A percentile compares a stretch with the other conserved stretches of the same genome.
Conservation (phyloP, 192 early-diverging fungal genomes). For the Funneliformis mosseae region DNA sequence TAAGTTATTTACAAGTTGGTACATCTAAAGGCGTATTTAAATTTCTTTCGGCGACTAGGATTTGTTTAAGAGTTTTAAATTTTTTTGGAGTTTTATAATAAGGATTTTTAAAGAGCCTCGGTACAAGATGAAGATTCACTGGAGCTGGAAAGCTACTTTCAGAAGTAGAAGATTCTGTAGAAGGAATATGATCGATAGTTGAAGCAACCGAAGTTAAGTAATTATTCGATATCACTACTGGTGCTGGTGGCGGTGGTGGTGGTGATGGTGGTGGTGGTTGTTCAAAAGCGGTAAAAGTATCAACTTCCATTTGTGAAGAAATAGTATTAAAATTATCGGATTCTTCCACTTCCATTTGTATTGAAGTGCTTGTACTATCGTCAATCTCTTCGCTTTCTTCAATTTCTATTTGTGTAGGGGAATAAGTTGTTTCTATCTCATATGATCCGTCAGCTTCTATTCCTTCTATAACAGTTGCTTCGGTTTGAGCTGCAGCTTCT, state of each 20-base stretch:
- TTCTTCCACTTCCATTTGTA: neutral
- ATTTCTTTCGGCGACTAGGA: constrained; percentile 70
- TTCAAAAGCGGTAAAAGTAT: neutral
- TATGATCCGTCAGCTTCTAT: no score
- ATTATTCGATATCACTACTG: neutral
- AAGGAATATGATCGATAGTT: neutral
- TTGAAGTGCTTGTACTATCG: neutral
- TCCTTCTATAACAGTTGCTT: neutral
- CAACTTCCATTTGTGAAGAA: neutral
- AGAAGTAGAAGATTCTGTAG: neutral
- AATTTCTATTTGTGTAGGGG: neutral
- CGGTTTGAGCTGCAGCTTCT: constrained; percentile 1
- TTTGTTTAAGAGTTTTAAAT: constrained; percentile 82
- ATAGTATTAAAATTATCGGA: neutral
- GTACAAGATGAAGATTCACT: constrained; percentile 14
- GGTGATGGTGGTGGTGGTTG: neutral
- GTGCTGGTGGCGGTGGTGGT: no score
- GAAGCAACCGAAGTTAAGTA: neutral
- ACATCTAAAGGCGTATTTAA: constrained; percentile 59
- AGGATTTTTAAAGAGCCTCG: constrained; percentile 75
- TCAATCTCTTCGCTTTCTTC: neutral
- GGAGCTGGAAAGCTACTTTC: constrained; percentile 2
- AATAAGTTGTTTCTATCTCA: neutral
- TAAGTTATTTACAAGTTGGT: constrained; percentile 60
- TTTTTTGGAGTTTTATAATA: constrained; percentile 67